phyloP scores from a whole-genome alignment of 2,329 filamentous ascomycete genomes.

The Moelleriella libera region DNA sequence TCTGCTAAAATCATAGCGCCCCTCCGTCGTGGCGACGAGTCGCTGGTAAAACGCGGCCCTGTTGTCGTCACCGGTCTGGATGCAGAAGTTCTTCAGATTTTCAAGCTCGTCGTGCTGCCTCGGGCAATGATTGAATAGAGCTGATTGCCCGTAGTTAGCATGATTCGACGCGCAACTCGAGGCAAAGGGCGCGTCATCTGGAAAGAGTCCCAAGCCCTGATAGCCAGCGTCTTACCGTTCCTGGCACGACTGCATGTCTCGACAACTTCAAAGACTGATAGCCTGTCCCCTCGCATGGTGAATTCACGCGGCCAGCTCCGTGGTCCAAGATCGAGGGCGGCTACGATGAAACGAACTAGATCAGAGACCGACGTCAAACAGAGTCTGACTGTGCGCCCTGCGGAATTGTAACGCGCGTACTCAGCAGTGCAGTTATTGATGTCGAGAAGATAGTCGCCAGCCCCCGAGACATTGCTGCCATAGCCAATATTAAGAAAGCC shows the following conservation, averaged over 20 bases:
- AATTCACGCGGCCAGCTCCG: constrained; percentile 54
- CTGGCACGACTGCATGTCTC: constrained; percentile 31
- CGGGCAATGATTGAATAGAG: constrained; percentile 21
- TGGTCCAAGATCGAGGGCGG: constrained; percentile 48
- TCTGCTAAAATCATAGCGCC: constrained; percentile 49
- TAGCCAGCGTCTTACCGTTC: constrained; percentile 21
- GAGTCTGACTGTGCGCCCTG: constrained; percentile 37
- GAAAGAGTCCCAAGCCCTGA: no score
- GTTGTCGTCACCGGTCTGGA: constrained; percentile 30
- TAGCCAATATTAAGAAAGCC: constrained; percentile 42
- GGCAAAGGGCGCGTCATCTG: no score
- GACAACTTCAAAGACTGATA: constrained; percentile 47
- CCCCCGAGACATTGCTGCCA: constrained; percentile 35
- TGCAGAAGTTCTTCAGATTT: constrained; percentile 24
- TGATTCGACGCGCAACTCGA: neutral
- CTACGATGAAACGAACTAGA: constrained; percentile 55
- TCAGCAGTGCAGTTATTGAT: constrained; percentile 42
- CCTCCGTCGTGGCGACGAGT: constrained; percentile 53
- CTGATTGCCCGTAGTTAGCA: constrained; percentile 15
- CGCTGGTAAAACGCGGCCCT: constrained; percentile 42
- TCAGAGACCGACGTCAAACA: constrained; percentile 58
- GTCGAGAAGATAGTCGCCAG: constrained; percentile 55
- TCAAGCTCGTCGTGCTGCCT: constrained; percentile 26
- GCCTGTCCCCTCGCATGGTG: constrained; percentile 52
- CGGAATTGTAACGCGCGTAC: constrained; percentile 39